A percentile compares a stretch with the other conserved stretches of the same genome.
Evolutionary conservation across 805 yeast genomes (phyloP).

Genomic region (Kluyveromyces nonfermentans): DNA sequence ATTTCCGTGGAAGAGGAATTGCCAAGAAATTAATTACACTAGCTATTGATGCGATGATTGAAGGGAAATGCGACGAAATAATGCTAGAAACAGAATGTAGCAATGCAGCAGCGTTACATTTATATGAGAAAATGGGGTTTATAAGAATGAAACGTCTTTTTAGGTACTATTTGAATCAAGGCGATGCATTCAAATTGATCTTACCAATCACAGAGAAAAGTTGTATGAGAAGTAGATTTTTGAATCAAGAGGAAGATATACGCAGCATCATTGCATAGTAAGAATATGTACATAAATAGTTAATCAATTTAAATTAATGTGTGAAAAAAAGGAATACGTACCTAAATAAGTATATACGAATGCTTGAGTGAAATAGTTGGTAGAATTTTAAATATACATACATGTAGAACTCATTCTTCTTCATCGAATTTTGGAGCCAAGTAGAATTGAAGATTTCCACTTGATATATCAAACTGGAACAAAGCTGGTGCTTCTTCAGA

Average conservation of each 20-base stretch:
- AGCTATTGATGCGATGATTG: slow-evolving; percentile 56
- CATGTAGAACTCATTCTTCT: slow-evolving; percentile 43
- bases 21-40: slow-evolving; percentile 62
- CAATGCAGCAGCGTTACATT: slow-evolving; percentile 56
- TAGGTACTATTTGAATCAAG: slow-evolving; percentile 83
- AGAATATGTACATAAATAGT: background rate
- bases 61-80: slow-evolving; percentile 73
- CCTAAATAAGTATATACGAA: too few relatives aligned
- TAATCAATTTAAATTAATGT: too few relatives aligned
- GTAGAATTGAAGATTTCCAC: slow-evolving; percentile 91
- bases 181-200: slow-evolving; percentile 84
- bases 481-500: slow-evolving; percentile 90
- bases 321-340: too few relatives aligned
- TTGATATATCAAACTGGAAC: slow-evolving; percentile 75
- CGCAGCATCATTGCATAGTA: background rate
- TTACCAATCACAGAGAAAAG: slow-evolving; percentile 65
- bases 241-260: slow-evolving; percentile 19
- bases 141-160: slow-evolving; percentile 64
- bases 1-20: slow-evolving; percentile 68
- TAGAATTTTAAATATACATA: slow-evolving; percentile 1
- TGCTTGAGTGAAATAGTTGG: slow-evolving; percentile 1
- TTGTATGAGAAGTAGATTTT: slow-evolving; percentile 45
- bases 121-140: slow-evolving; percentile 73
- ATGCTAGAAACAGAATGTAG: slow-evolving; percentile 86
- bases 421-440: slow-evolving; percentile 97